These are phyloP conservation scores for Phytophthora ramorum DNA, from an alignment of 352 stramenopile genomes.

Conservation along the genomic window DNA sequence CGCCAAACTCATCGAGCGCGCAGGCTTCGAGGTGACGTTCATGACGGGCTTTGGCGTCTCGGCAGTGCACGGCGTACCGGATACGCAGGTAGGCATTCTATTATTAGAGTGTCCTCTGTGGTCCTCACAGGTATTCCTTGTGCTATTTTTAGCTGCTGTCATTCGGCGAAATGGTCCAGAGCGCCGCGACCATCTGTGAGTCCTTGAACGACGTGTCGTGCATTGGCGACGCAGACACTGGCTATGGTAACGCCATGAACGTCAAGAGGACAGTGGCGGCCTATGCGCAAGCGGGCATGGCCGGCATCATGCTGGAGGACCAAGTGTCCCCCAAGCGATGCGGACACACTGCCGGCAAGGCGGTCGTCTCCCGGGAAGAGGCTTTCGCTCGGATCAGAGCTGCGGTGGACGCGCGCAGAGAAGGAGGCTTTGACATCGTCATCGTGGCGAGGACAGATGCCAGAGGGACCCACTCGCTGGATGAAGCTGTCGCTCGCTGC, in stretches of 20 bases:
- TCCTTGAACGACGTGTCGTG: slow-evolving; percentile 50
- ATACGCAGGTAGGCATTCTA: slow-evolving; percentile 74
- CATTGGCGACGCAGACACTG: slow-evolving; percentile 91
- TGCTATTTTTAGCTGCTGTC: slow-evolving; percentile 51
- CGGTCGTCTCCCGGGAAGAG: slow-evolving; percentile 87
- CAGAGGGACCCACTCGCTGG: slow-evolving; percentile 85
- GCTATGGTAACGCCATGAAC: slow-evolving; percentile 95
- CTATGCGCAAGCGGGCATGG: slow-evolving; percentile 92
- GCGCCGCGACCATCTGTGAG: slow-evolving; percentile 51
- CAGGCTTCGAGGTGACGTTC: slow-evolving; percentile 92
- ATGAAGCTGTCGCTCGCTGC: slow-evolving; percentile 94
- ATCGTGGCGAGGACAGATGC: slow-evolving; percentile 96
- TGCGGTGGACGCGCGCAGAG: slow-evolving; percentile 88
- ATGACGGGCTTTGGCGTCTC: slow-evolving; percentile 95
- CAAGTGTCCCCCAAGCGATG: slow-evolving; percentile 94
- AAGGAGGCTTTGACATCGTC: slow-evolving; percentile 91
- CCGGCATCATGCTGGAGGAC: slow-evolving; percentile 95
- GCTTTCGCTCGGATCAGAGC: slow-evolving; percentile 63
- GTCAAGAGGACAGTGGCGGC: slow-evolving; percentile 92
- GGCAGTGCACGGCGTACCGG: slow-evolving; percentile 85
- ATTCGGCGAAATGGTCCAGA: slow-evolving; percentile 66
- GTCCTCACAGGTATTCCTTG: slow-evolving; percentile 50
- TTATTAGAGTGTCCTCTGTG: slow-evolving; percentile 41
- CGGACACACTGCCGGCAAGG: slow-evolving; percentile 93
- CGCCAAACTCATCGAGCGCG: slow-evolving; percentile 87